These are phyloP conservation scores for Populus davidiana DNA, from an alignment of 345 rosid genomes.

Conservation along the genomic window DNA sequence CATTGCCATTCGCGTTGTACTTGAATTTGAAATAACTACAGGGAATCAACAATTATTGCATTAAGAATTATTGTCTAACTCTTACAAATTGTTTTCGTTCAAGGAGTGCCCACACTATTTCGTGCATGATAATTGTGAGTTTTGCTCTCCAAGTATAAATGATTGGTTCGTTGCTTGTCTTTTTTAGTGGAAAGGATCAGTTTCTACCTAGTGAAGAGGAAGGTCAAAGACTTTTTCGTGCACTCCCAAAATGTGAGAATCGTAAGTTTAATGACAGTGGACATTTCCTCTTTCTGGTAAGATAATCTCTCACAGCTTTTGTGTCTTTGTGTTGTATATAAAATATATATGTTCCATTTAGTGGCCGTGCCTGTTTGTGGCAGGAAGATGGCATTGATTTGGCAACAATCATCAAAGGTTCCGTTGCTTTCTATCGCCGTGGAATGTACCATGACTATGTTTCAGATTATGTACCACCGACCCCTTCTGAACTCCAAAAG, in stretches of 20 bases:
- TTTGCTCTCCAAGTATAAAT: background rate
- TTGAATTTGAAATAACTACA: background rate
- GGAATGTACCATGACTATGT: slow-evolving; percentile 10
- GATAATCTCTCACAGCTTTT: slow-evolving; percentile 9
- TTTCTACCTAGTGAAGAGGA: slow-evolving; percentile 63
- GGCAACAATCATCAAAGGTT: slow-evolving; percentile 6
- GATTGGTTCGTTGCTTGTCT: background rate
- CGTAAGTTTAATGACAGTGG: slow-evolving; percentile 53
- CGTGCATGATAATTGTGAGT: background rate
- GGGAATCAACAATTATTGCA: too few species aligned
- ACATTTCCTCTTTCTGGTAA: slow-evolving; percentile 77
- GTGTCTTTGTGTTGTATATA: too few species aligned
- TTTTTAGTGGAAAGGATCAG: slow-evolving; percentile 64
- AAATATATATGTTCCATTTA: background rate
- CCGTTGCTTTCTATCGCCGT: slow-evolving; percentile 12
- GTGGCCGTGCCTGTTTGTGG: background rate
- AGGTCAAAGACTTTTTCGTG: slow-evolving; percentile 45
- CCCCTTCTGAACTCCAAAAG: slow-evolving; percentile 4
- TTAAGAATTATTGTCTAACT: too few species aligned
- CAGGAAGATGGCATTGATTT: slow-evolving; percentile 47
- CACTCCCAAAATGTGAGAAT: slow-evolving; percentile 42
- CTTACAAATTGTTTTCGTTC: too few species aligned
- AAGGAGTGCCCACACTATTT: background rate
- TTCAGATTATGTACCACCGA: slow-evolving; percentile 19
- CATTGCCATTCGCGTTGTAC: background rate